Evolutionary conservation across 2,329 filamentous ascomycete species (phyloP).

Genomic region (Endoconidiophora polonica): DNA sequence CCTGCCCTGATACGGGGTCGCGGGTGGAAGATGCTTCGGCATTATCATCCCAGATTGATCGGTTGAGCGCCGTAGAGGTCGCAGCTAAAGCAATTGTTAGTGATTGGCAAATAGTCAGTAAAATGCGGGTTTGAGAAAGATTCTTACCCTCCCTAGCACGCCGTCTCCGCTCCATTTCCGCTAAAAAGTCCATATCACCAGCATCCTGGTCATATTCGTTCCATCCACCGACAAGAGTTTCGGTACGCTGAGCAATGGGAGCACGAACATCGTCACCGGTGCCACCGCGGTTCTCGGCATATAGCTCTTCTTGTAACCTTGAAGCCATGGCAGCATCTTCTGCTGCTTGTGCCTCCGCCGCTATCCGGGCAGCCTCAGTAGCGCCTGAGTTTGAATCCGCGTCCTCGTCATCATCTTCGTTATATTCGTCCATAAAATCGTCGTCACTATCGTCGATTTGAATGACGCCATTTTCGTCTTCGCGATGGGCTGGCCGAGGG

Average conservation of each 20-base stretch:
- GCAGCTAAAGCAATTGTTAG: slow-evolving; percentile 4
- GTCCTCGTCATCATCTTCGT: too few relatives aligned
- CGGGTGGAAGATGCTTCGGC: slow-evolving; percentile 2
- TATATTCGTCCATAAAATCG: too few relatives aligned
- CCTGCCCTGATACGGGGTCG: slow-evolving; percentile 12
- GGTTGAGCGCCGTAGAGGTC: slow-evolving; percentile 22
- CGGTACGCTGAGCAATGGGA: slow-evolving; percentile 78
- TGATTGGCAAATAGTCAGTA: background rate
- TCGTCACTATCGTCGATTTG: slow-evolving; percentile 57
- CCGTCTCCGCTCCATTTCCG: slow-evolving; percentile 8
- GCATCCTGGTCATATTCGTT: slow-evolving; percentile 3
- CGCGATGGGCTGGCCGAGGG: slow-evolving; percentile 19
- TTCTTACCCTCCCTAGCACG: slow-evolving; percentile 7
- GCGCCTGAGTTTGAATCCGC: slow-evolving; percentile 22
- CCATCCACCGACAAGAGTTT: slow-evolving; percentile 58
- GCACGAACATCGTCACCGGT: slow-evolving; percentile 56
- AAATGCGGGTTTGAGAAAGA: background rate
- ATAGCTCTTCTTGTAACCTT: slow-evolving; percentile 81
- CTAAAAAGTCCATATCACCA: slow-evolving; percentile 1
- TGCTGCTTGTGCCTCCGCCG: slow-evolving; percentile 45
- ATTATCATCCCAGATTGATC: slow-evolving; percentile 24
- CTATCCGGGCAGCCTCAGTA: slow-evolving; percentile 25
- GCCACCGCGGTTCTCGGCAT: slow-evolving; percentile 34
- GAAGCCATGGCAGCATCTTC: slow-evolving; percentile 90
- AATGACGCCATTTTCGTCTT: slow-evolving; percentile 32